Base-by-base conservation (phyloP, 306 rosid genomes). In the Lathyrus sativus region DNA sequence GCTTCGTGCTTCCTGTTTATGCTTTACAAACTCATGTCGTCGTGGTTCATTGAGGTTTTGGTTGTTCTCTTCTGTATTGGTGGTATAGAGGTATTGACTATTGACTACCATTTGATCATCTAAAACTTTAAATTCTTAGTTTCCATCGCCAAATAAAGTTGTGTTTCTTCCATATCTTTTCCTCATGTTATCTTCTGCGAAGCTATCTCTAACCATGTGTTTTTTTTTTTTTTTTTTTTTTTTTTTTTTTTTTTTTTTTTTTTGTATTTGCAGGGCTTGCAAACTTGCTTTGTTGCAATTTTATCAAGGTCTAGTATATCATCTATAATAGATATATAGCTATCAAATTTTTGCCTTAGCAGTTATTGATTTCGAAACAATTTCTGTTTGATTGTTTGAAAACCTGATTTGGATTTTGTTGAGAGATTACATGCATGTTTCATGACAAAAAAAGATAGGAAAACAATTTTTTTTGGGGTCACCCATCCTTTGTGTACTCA, bases 41-140 rank as follows among this genome's bases (percentile, higher is more conserved):
- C 57, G 18, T 90, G 92, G 99, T 87, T 95, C 83, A 54, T 95
- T 15, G 89, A 88, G 63, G 72, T 90, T 84, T 80, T 90, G 89
- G 97, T 90, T 42, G 96, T 87, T 81, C 96, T 95, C 72, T 95
- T 90, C 85, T 90, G 95, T 85, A 85, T 95, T 12, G 99, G 97
- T 45, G 96, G 99, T 49, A 64, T 70, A 42, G 99, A 95, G 99
- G 99, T 93, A 88, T 51, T 56, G 26, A 66, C 65, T 48, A 22
- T 1, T n/a, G n/a, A n/a, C n/a, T 22, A 67, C 18, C 68, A 18
- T 11, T 74, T 18, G 39, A 59, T 66, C n/a, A 70, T 45, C 53
- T 59, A 35, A 31, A 68, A 17, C 67, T 57, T 54, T 18, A 11
- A 73, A 45, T 19, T 60, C 15, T 49, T 44, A 43, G 37, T 56